Evolutionary conservation across 139 green algal species (phyloP).

Genomic region (Medakamo hakoo): DNA sequence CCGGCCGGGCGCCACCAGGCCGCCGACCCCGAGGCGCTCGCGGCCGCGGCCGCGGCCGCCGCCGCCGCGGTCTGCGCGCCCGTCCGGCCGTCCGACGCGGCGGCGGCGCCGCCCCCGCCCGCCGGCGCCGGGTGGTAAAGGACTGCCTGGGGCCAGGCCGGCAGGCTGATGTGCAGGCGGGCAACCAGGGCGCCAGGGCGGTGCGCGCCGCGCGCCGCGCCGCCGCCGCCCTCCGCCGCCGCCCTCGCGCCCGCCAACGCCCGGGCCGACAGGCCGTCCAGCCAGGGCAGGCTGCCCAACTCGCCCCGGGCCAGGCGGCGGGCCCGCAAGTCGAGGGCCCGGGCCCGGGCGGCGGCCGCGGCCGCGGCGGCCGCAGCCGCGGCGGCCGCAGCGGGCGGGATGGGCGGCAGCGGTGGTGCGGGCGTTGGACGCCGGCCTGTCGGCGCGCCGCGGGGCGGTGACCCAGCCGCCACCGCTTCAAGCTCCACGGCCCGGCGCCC

Average conservation of each 20-base stretch:
- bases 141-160: constrained; percentile 64
- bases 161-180: constrained; percentile 20
- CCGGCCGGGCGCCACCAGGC: constrained; percentile 5
- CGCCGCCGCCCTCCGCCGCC: not conserved
- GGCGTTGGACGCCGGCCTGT: too few relatives aligned
- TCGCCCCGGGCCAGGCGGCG: constrained; percentile 34
- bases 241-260: not conserved
- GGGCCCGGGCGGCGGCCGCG: too few relatives aligned
- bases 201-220: not conserved
- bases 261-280: constrained; percentile 58
- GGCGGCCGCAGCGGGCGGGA: too few relatives aligned
- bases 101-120: not conserved
- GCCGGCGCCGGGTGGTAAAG: constrained; percentile 51
- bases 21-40: constrained; percentile 6
- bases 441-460: too few relatives aligned
- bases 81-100: too few relatives aligned
- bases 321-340: not conserved
- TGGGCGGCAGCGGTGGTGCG: not conserved
- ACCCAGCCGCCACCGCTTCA: not conserved
- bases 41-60: too few relatives aligned
- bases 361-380: too few relatives aligned
- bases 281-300: constrained; percentile 54
- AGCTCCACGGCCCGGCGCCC: not conserved
- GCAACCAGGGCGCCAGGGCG: constrained; percentile 34
- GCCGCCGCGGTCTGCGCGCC: too few relatives aligned